Evolutionary conservation across 2,329 filamentous ascomycete species (phyloP), one percentile per base, ranked within the genome.

Genomic region (Aureobasidium sp.): DNA sequence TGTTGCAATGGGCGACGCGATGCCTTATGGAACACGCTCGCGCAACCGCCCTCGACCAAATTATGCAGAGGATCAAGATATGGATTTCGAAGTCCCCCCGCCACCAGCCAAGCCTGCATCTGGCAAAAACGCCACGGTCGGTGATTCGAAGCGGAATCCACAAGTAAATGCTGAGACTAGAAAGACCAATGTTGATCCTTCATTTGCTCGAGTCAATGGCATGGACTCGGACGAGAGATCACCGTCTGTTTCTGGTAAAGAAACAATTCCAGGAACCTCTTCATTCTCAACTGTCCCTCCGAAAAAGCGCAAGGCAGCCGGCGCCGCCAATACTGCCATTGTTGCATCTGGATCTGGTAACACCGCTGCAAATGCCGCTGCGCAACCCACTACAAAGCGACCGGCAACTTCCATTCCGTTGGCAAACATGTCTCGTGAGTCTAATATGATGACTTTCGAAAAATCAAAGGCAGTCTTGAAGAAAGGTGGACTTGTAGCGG

Each of bases 361-460:
- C 68, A 30, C 64, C 66, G 34, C 63, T 64, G 53, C 66, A 68
- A 34, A 66, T 34, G 54, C 49, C 36, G 25, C 55, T 32, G 30
- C 63, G 32, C 54, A 66, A 30, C 64, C 69, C 34, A 61, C 66
- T 41, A 66, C 67, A 42, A 61, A 66, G 50, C 68, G 67, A 50
- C 68, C 68, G 59, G 60, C 67, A 61, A 72, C 75, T 61, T 74
- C 75, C 64, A 75, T 78, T 68, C 57, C 64, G 63, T 9, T 50
- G 70, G 71, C 65, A 75, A 75, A 64, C 78, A 78, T 66, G 61
- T 67, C 68, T 66, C 80, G 83, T 65, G 86, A 91, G 70, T 88
- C 89, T 58, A 97, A 95, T 74, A 87, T 97, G 85, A 83, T 97
- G 77, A 91, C 84, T 47, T 97, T 97, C 75, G 87, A 90, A 65